Evolutionary conservation across 257 asterid species (phyloP).

Genomic region (Cordia subcordata): DNA sequence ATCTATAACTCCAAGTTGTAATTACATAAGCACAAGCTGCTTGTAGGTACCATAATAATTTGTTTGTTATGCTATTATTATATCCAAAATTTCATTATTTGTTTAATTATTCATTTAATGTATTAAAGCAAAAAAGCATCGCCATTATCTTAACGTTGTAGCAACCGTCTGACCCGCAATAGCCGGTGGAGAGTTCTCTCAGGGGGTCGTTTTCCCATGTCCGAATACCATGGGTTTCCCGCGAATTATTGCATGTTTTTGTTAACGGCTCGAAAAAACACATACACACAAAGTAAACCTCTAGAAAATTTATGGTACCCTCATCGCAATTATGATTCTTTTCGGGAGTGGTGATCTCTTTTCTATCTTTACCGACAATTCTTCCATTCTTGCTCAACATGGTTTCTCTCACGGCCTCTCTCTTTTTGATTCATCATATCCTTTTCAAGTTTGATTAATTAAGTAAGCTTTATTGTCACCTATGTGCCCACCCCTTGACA

Average conservation of each 20-base stretch:
- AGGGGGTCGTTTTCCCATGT: conserved; percentile 31
- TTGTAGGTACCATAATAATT: too few species aligned
- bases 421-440: conserved; percentile 10
- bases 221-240: conserved; percentile 53
- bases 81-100: background rate
- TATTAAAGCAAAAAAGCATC: too few species aligned
- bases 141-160: background rate
- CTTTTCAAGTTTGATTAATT: conserved; percentile 1
- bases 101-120: too few species aligned
- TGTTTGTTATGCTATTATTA: too few species aligned
- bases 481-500: conserved; percentile 36
- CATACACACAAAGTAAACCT: too few species aligned
- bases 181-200: conserved; percentile 41
- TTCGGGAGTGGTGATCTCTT: background rate
- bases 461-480: conserved; percentile 26
- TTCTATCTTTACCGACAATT: conserved; percentile 4
- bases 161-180: conserved; percentile 30
- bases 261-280: conserved; percentile 10
- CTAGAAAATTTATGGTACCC: too few species aligned
- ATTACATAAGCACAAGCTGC: too few species aligned
- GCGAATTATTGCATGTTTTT: conserved; percentile 24
- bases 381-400: background rate
- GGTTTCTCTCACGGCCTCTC: background rate
- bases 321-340: too few species aligned
- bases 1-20: too few species aligned